phyloP scores from a whole-genome alignment of 345 rosid species.

The Salix koriyanagi region DNA sequence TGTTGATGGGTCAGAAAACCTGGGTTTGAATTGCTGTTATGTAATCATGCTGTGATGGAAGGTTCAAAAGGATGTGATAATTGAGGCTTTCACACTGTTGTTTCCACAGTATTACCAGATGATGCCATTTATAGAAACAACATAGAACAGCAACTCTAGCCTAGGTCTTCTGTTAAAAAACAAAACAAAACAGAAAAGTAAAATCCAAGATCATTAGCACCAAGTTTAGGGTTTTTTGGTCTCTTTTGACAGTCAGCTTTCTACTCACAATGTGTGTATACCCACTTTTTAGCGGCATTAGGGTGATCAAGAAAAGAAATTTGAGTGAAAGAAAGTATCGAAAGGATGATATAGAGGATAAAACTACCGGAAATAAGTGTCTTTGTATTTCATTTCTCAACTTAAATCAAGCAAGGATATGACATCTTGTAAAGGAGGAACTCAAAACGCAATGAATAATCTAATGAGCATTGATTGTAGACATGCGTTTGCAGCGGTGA shows the following conservation, averaged over 20 bases:
- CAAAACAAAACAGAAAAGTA: background rate
- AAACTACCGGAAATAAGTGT: background rate
- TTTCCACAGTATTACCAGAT: slow-evolving; percentile 34
- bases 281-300: background rate
- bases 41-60: slow-evolving; percentile 29
- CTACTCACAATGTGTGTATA: background rate
- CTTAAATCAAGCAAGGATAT: no score
- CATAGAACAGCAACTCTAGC: slow-evolving; percentile 9
- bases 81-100: slow-evolving; percentile 30
- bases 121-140: slow-evolving; percentile 15
- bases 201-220: background rate
- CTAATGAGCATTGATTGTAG: background rate
- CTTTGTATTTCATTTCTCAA: background rate
- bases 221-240: background rate
- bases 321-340: background rate
- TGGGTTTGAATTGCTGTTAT: slow-evolving; percentile 30
- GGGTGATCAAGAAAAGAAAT: background rate
- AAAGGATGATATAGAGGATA: background rate
- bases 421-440: background rate
- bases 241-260: background rate
- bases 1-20: slow-evolving; percentile 61
- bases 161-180: background rate
- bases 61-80: slow-evolving; percentile 17
- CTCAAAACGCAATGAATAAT: background rate
- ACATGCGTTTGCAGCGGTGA: background rate